Evolutionary conservation across 2,329 filamentous ascomycete genomes (phyloP).

Genomic region (Paraphoma chrysanthemicola): DNA sequence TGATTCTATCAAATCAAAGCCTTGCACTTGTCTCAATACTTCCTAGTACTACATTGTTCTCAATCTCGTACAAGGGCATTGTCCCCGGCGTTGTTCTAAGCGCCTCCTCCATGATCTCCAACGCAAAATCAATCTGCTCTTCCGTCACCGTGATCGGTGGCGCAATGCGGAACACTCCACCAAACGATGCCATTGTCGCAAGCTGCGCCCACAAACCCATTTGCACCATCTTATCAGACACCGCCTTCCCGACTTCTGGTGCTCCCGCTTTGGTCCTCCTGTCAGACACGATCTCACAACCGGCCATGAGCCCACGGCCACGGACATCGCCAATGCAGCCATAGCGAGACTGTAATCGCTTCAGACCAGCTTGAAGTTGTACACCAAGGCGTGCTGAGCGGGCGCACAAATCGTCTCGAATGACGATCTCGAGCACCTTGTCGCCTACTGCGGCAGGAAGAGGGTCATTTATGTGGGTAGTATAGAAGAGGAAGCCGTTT

Average conservation of each 20-base stretch:
- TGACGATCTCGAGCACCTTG: slow-evolving; percentile 68
- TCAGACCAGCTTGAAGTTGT: slow-evolving; percentile 58
- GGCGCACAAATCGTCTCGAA: slow-evolving; percentile 61
- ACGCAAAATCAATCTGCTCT: slow-evolving; percentile 52
- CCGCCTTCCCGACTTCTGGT: slow-evolving; percentile 54
- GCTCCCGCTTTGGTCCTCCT: slow-evolving; percentile 57
- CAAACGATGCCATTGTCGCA: slow-evolving; percentile 54
- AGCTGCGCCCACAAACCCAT: slow-evolving; percentile 66
- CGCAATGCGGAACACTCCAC: slow-evolving; percentile 65
- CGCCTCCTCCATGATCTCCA: slow-evolving; percentile 64
- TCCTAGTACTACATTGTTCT: not conserved
- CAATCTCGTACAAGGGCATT: slow-evolving; percentile 32
- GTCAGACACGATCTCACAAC: slow-evolving; percentile 65
- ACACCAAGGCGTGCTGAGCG: slow-evolving; percentile 55
- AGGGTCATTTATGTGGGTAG: slow-evolving; percentile 69
- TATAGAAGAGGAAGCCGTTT: slow-evolving; percentile 63
- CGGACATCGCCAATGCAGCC: slow-evolving; percentile 69
- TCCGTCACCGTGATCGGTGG: slow-evolving; percentile 65
- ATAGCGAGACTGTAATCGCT: slow-evolving; percentile 57
- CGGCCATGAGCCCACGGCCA: slow-evolving; percentile 65
- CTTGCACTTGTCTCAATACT: not conserved
- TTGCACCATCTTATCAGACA: slow-evolving; percentile 59
- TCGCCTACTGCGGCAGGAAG: slow-evolving; percentile 65
- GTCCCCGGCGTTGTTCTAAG: slow-evolving; percentile 59
- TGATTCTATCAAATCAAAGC: not conserved